Evolutionary conservation across 1,139 yeast genomes (phyloP), one percentile per base, ranked within the genome.

Genomic region (Sugiyamaella paludigena): DNA sequence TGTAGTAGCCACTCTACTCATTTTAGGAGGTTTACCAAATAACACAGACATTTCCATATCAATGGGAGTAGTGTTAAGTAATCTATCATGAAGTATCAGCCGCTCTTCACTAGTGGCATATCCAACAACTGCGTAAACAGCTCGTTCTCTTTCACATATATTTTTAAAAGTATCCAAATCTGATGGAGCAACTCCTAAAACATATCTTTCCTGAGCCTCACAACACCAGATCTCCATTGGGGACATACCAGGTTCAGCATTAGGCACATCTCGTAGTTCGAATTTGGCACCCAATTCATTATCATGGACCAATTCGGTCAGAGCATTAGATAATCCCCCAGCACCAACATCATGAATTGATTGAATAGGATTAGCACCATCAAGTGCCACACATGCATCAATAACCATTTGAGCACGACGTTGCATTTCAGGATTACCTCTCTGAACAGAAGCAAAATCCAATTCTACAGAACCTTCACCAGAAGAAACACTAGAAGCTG

Each of bases 151-250:
- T 63, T 80, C 80, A 76, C 98, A 94, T 49, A 94, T 84, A 43
- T 77, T 77, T 61, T 81, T 79, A 70, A 94, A 94, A 24, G 75
- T 62, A 3, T 79, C 80, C 56, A 92, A 72, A 65, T 89, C 87
- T 55, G 82, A 83, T 48, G 88, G 89, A 10, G 91, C 79, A 55
- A 92, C 95, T 56, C 96, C 98, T 63, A 94, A 71, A 28, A 94
- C 98, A 64, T 91, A 94, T 69, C 99, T 83, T 70, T 94, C 99
- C 73, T 94, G 99, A 5, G 98, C 94, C 72, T 94, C 99, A 63
- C 95, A 91, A 79, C 99, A 94, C 99, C 99, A 94, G 59, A 94
- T 89, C 73, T 94, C 98, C 96, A 92, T 87, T 48, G 99, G 98
- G 8, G 98, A 91, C 98, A 94, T 89, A 50, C 98, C 96, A 43